A percentile compares a stretch with the other conserved stretches of the same genome.
These are phyloP conservation scores for Neocatenulostroma microsporum DNA, from an alignment of 2,329 filamentous ascomycete species.

Conservation along the genomic window DNA sequence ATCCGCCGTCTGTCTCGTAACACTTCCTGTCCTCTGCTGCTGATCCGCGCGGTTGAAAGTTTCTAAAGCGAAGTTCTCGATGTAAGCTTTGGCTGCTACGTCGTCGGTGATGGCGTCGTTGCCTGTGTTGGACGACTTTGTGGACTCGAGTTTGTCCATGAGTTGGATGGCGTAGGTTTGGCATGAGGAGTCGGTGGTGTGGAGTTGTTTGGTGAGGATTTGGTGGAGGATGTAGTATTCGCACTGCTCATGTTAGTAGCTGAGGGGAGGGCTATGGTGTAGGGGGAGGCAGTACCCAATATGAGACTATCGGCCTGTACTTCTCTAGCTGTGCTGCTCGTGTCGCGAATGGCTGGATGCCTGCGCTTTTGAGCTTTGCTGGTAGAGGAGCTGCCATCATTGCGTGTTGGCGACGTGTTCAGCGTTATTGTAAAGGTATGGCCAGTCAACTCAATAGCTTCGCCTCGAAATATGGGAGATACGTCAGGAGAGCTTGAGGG, in stretches of 20 bases:
- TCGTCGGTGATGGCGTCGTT: conserved; percentile 85
- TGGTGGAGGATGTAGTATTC: conserved; percentile 91
- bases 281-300: too few relatives aligned
- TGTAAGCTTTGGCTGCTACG: conserved; percentile 76
- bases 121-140: conserved; percentile 62
- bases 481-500: too few relatives aligned
- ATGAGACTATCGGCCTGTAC: conserved; percentile 67
- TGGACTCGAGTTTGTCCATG: conserved; percentile 86
- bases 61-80: conserved; percentile 88
- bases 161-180: conserved; percentile 71
- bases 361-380: conserved; percentile 60
- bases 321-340: conserved; percentile 77
- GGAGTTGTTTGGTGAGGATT: conserved; percentile 72
- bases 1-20: conserved; percentile 72
- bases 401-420: too few relatives aligned
- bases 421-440: too few relatives aligned
- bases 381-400: too few relatives aligned
- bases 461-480: too few relatives aligned
- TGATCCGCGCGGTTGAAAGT: conserved; percentile 79
- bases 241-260: conserved; percentile 61
- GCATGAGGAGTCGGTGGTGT: conserved; percentile 69
- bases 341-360: conserved; percentile 75
- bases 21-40: conserved; percentile 62
- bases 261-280: too few relatives aligned
- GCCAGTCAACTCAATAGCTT: too few relatives aligned